Conservation (phyloP, 108 stramenopile genomes). For the Discostella stelligeroides region DNA sequence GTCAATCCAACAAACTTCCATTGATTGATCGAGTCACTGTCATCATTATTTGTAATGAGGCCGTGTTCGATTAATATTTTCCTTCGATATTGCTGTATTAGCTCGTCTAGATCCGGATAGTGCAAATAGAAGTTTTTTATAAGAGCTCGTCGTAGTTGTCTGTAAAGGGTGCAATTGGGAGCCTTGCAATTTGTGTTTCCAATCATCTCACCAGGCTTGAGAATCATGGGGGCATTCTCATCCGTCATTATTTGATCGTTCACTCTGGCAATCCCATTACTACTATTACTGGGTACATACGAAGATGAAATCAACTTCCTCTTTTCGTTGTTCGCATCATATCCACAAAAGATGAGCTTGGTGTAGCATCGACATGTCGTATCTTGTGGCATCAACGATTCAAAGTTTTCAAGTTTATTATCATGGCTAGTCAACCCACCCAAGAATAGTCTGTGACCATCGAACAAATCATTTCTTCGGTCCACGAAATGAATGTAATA, state of each 20-base stretch:
- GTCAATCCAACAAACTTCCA: conserved; percentile 33
- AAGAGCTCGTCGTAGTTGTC: too few relatives aligned
- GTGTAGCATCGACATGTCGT: conserved; percentile 37
- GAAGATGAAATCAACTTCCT: too few relatives aligned
- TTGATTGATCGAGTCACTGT: too few relatives aligned
- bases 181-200: too few relatives aligned
- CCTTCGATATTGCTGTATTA: conserved; percentile 18
- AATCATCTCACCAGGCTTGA: too few relatives aligned
- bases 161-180: too few relatives aligned
- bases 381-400: conserved; percentile 12
- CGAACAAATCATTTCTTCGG: conserved; percentile 12
- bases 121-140: too few relatives aligned
- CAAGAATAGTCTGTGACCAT: conserved; percentile 44
- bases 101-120: conserved; percentile 13
- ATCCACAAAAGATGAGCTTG: conserved; percentile 53
- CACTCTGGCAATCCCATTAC: too few relatives aligned
- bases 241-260: too few relatives aligned
- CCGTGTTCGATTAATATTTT: conserved; percentile 20
- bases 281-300: too few relatives aligned
- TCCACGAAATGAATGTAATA: conserved; percentile 28
- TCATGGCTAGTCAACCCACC: conserved; percentile 29
- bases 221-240: too few relatives aligned
- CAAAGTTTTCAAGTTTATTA: conserved; percentile 25
- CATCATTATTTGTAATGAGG: background rate
- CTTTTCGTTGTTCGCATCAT: conserved; percentile 15